Percentiles rank a stretch among this genome's conserved stretches.
phyloP scores from a whole-genome alignment of 345 rosid genomes.

The Anastatica hierochuntica region DNA sequence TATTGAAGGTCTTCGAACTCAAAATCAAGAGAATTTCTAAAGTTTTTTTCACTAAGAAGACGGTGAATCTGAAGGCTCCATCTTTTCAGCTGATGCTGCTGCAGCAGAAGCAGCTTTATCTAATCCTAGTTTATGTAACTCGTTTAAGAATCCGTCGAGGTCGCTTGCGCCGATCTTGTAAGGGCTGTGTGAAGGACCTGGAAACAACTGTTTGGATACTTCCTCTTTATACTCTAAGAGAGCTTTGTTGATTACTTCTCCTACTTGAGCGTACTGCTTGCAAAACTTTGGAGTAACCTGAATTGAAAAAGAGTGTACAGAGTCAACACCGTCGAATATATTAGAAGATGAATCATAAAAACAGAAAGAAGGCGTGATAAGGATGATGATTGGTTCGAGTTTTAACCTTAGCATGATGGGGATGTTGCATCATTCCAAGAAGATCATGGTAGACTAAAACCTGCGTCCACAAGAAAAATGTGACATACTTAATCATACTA shows the following conservation, averaged over 20 bases:
- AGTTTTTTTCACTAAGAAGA: slow-evolving; percentile 11
- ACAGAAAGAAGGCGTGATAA: not conserved
- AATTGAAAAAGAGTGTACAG: not conserved
- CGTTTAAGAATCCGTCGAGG: slow-evolving; percentile 45
- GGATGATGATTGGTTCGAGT: not conserved
- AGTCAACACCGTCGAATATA: too few species aligned
- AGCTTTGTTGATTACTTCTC: slow-evolving; percentile 72
- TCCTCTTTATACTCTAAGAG: slow-evolving; percentile 68
- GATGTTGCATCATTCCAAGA: slow-evolving; percentile 91
- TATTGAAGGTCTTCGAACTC: not conserved
- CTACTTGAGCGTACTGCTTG: slow-evolving; percentile 61
- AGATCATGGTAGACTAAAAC: slow-evolving; percentile 88
- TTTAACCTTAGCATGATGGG: slow-evolving; percentile 99
- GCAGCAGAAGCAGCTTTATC: slow-evolving; percentile 70
- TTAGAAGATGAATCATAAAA: too few species aligned
- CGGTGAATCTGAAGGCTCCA: slow-evolving; percentile 2
- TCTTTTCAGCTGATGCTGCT: slow-evolving; percentile 47
- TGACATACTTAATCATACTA: too few species aligned
- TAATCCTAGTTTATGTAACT: slow-evolving; percentile 64
- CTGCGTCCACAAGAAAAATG: slow-evolving; percentile 36
- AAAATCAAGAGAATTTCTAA: not conserved
- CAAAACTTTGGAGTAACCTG: slow-evolving; percentile 95
- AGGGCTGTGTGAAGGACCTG: slow-evolving; percentile 70
- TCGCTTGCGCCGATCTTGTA: slow-evolving; percentile 54
- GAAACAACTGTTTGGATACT: slow-evolving; percentile 57